phyloP scores from a whole-genome alignment of 2,329 filamentous ascomycete genomes.

The Arthrobotrys entomopaga region DNA sequence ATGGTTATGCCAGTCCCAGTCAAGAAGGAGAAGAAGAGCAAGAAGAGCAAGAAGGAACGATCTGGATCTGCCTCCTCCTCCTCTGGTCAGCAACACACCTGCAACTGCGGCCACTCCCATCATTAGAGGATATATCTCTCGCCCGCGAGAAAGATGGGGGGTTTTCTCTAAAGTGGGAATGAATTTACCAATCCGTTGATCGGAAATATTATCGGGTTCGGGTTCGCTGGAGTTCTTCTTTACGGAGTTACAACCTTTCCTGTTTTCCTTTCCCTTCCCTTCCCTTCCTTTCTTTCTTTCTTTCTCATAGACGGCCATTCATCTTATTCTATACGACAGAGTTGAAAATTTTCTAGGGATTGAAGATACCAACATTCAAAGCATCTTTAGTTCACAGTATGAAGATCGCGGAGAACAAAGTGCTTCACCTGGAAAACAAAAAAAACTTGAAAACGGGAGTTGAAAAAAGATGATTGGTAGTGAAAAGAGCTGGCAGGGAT shows the following conservation, averaged over 20 bases:
- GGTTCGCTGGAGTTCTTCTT: slow-evolving; percentile 1
- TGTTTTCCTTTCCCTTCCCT: slow-evolving; percentile 28
- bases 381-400: slow-evolving; percentile 50
- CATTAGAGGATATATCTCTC: slow-evolving; percentile 32
- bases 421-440: slow-evolving; percentile 21
- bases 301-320: slow-evolving; percentile 17
- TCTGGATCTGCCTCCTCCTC: slow-evolving; percentile 40
- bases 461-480: neutral
- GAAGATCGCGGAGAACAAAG: slow-evolving; percentile 17
- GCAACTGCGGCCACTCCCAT: slow-evolving; percentile 32
- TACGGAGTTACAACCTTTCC: slow-evolving; percentile 25
- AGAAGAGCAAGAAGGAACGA: slow-evolving; percentile 53
- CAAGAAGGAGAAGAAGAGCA: slow-evolving; percentile 47
- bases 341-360: slow-evolving; percentile 27
- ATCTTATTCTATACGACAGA: slow-evolving; percentile 38
- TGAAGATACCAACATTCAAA: slow-evolving; percentile 10
- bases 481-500: neutral
- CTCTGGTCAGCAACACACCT: slow-evolving; percentile 27
- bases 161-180: no score
- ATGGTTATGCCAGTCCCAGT: slow-evolving; percentile 4
- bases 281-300: neutral
- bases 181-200: slow-evolving; percentile 22
- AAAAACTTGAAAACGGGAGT: slow-evolving; percentile 47
- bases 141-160: no score
- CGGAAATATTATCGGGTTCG: slow-evolving; percentile 4